Evolutionary conservation across 495 filamentous ascomycete genomes (phyloP), one percentile per base, ranked within the genome.

Genomic region (Aspergillus cavernicola): DNA sequence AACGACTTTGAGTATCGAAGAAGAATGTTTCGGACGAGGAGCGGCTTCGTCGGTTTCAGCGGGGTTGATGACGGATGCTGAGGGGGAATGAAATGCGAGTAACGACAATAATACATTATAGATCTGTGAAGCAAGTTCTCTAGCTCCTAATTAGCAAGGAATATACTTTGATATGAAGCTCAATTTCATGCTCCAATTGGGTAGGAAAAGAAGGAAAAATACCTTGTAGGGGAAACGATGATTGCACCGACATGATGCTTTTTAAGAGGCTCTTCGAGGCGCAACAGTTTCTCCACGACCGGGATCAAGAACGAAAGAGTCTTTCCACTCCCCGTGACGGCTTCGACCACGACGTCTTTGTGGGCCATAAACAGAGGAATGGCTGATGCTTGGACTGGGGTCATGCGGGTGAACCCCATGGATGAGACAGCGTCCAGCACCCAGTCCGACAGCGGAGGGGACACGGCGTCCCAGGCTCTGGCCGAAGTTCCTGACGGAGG

Each of bases 301-400:
- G 93, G 93, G 22, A 98, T 88, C 40, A 98, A 69, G 61, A 93
- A 97, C 2, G 90, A 86, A 36, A 97, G 72, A 0, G 93, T 97
- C 70, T 98, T 98, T 38, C 93, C 93, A 63, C 88, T 93, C 7
- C 95, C 93, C 2, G 93, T 98, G 7, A 97, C 93, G 2, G 93
- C 95, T 67, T 96, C 92, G 23, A 97, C 92, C 3, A 97, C 92
- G 0, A 97, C 92, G 71, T 97, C 93, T 61, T 97, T 97, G 68
- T 97, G 89, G 7, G 84, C 85, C 71, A 89, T 84, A 67, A 97
- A 95, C 13, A 96, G 79, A 10, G 92, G 92, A 57, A 97, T 89
- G 13, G 87, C 86, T n/a, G 88, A 92, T 19, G 91, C 89, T 67
- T 98, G 93, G 13, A 97, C 93, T 1, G 93, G 93, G 3, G 93